Percentiles rank a stretch among this genome's conserved stretches.
Evolutionary conservation across 805 yeast genomes (phyloP).

Genomic region (Scheffersomyces lignosus): DNA sequence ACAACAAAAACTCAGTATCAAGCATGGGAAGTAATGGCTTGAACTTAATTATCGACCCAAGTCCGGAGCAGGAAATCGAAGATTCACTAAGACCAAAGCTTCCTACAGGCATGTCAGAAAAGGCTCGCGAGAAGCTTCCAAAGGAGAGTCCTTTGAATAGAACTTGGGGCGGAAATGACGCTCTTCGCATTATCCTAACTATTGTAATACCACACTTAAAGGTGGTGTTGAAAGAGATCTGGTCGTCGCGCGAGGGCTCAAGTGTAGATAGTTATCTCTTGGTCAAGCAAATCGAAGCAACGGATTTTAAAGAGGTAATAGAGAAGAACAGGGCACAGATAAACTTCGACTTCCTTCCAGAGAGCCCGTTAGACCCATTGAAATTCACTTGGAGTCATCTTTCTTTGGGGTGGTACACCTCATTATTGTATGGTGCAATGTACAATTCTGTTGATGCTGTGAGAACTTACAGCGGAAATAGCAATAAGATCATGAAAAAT

Average conservation of each 20-base stretch:
- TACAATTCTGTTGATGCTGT: slow-evolving; percentile 32
- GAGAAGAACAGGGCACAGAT: slow-evolving; percentile 26
- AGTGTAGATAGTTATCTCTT: slow-evolving; percentile 26
- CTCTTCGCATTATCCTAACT: slow-evolving; percentile 42
- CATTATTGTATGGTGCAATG: slow-evolving; percentile 61
- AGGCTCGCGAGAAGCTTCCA: slow-evolving; percentile 55
- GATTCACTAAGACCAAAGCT: slow-evolving; percentile 47
- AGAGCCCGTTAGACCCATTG: slow-evolving; percentile 43
- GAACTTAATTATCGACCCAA: not conserved
- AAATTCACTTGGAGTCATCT: slow-evolving; percentile 61
- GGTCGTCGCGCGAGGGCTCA: slow-evolving; percentile 19
- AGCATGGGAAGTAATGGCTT: not conserved
- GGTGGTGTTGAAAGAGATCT: slow-evolving; percentile 22
- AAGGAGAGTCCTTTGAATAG: slow-evolving; percentile 47
- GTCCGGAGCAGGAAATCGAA: slow-evolving; percentile 27
- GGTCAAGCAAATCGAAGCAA: slow-evolving; percentile 42
- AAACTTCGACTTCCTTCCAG: slow-evolving; percentile 43
- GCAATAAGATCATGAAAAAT: slow-evolving; percentile 40
- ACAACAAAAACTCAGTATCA: slow-evolving; percentile 1
- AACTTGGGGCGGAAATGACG: slow-evolving; percentile 59
- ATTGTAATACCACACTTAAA: slow-evolving; percentile 41
- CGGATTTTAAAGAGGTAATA: slow-evolving; percentile 28
- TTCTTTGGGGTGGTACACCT: slow-evolving; percentile 75
- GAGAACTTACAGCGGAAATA: slow-evolving; percentile 19
- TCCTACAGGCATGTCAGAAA: slow-evolving; percentile 62